Base-by-base conservation (phyloP, 768 basidiomycete genomes). In the Tremella mesenterica region DNA sequence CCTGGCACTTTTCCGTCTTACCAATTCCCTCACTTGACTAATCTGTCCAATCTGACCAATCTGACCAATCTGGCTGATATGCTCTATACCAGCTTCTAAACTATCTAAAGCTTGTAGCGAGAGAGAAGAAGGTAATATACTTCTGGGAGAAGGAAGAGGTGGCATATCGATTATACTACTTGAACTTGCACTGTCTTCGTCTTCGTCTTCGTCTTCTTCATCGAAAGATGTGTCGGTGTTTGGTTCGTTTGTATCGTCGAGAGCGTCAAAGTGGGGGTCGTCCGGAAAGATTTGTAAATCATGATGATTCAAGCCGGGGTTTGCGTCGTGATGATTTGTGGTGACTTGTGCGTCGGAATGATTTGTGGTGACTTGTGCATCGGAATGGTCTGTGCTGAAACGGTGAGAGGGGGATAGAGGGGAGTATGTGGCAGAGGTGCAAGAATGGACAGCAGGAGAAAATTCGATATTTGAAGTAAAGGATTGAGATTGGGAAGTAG, bases 161-260 rank as follows among this genome's bases (percentile, higher is more conserved):
- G 67, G 67, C 9, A 69, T 57, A 44, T 69, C 67, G 16, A 69
- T 69, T 48, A 69, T 69, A 13, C 56, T 58, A 16, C 56, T 59
- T 41, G 51, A 43, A 8, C n/a, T 18, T 4, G 47, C 23, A 27
- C 29, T 30, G 47, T 48, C 47, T 14, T 47, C 49, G 23, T 29
- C 25, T 18, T 54, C 57, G 48, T 36, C 47, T 10, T 38, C 13
- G 25, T 39, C 46, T 14, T 54, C 41, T 2, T 46, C 41, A 10
- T 54, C 20, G 47, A 45, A 44, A n/a, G 18, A n/a, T 21, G 26
- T 26, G 47, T 49, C 43, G 50, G 21, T 18, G 34, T 43, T 43
- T 39, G 18, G 12, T 45, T 45, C 50, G n/a, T 13, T 31, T 27
- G 31, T 38, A n/a, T 51, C 18, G 44, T 27, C 27, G n/a, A 28